These are phyloP conservation scores for Podospora pseudocomata DNA, from an alignment of 495 filamentous ascomycete genomes.

Conservation along the genomic window DNA sequence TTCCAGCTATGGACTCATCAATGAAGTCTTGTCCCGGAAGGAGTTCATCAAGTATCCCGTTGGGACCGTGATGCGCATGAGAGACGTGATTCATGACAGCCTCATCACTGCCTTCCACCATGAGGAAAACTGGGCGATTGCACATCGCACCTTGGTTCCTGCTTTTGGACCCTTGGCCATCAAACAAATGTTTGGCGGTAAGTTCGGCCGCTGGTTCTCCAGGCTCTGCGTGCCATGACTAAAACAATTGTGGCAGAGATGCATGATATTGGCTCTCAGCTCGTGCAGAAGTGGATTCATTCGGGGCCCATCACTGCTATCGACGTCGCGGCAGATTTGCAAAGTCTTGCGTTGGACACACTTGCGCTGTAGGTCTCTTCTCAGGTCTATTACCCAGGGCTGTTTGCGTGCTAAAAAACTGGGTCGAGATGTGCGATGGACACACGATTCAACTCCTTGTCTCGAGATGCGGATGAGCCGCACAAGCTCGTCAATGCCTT, in stretches of 20 bases:
- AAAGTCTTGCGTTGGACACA: conserved; percentile 62
- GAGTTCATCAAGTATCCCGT: conserved; percentile 19
- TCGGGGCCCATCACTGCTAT: conserved; percentile 52
- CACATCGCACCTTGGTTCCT: conserved; percentile 57
- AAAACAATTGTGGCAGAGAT: conserved; percentile 48
- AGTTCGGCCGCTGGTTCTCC: conserved; percentile 51
- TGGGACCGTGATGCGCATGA: conserved; percentile 27
- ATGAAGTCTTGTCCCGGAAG: conserved; percentile 60
- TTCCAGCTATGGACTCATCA: conserved; percentile 48
- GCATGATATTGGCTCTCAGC: conserved; percentile 62
- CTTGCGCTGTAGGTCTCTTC: conserved; percentile 47
- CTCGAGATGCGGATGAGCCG: conserved; percentile 45
- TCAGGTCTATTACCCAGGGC: neutral
- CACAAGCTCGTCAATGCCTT: conserved; percentile 61
- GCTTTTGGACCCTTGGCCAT: conserved; percentile 63
- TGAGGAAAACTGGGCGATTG: conserved; percentile 57
- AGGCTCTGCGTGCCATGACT: conserved; percentile 21
- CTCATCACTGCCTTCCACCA: conserved; percentile 53
- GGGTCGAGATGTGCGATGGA: conserved; percentile 56
- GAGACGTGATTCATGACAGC: conserved; percentile 58
- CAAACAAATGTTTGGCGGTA: conserved; percentile 53
- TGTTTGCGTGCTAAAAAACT: neutral
- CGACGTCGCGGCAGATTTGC: conserved; percentile 59
- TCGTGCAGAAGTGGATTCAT: conserved; percentile 65
- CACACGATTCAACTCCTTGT: conserved; percentile 66